Evolutionary conservation across 139 green algal genomes (phyloP).

Genomic region (Chlorella sp.): DNA sequence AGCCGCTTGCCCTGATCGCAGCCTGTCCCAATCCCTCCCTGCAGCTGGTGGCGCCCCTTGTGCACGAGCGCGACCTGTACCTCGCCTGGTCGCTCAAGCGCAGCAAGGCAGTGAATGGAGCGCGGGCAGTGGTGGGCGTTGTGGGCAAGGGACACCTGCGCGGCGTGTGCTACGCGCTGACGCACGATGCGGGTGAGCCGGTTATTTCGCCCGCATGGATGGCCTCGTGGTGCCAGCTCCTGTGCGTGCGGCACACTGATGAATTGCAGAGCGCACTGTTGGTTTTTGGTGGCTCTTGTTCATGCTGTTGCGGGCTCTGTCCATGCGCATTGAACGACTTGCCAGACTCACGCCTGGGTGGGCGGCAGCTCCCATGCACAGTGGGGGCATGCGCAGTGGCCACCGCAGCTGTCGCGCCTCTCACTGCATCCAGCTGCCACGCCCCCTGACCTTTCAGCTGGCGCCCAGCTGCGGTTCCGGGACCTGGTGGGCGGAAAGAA

Average conservation of each 20-base stretch:
- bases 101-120: slow-evolving; percentile 78
- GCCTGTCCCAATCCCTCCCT: too few species aligned
- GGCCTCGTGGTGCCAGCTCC: too few species aligned
- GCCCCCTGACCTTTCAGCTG: neutral
- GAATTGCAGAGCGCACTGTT: too few species aligned
- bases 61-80: slow-evolving; percentile 82
- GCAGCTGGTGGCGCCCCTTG: slow-evolving; percentile 44
- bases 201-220: too few species aligned
- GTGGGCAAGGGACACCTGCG: slow-evolving; percentile 79
- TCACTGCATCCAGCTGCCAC: neutral
- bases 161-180: slow-evolving; percentile 65
- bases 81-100: slow-evolving; percentile 81
- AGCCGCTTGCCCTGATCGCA: too few species aligned
- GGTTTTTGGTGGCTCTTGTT: too few species aligned
- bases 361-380: too few species aligned
- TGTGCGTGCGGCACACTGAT: too few species aligned
- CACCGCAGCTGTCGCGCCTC: neutral
- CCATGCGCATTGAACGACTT: too few species aligned
- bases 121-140: slow-evolving; percentile 74
- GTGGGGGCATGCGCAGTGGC: too few species aligned
- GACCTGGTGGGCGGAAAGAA: slow-evolving; percentile 31
- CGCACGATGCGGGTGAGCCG: slow-evolving; percentile 14
- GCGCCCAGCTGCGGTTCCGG: slow-evolving; percentile 9
- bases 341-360: too few species aligned
- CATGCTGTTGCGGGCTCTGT: too few species aligned